phyloP scores from a whole-genome alignment of 306 rosid genomes.

The Malus sylvestris region DNA sequence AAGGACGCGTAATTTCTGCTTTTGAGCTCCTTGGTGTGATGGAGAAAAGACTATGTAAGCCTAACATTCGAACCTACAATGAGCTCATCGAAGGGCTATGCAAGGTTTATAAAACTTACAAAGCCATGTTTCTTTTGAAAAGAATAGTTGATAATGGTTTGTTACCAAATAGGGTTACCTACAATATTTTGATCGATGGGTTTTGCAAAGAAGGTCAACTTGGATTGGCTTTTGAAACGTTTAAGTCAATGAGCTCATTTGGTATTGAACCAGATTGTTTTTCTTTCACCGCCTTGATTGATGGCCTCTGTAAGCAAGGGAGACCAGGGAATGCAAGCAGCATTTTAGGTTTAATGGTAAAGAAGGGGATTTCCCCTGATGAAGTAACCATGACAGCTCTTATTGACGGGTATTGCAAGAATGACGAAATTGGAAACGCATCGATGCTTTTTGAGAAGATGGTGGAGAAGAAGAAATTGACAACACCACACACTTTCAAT shows the following conservation, averaged over 20 bases:
- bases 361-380: conserved; percentile 9
- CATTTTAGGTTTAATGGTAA: conserved; percentile 1
- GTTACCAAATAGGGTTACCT: background rate
- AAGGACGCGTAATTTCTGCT: background rate
- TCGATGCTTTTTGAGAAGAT: background rate
- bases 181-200: conserved; percentile 3
- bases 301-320: background rate
- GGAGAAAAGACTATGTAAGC: conserved; percentile 2
- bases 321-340: background rate
- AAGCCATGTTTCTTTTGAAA: conserved; percentile 6
- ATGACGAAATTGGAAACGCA: background rate
- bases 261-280: conserved; percentile 1
- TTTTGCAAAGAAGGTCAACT: conserved; percentile 6
- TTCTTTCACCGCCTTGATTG: background rate
- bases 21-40: conserved; percentile 8
- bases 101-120: background rate
- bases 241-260: background rate
- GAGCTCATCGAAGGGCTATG: conserved; percentile 5
- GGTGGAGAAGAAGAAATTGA: background rate
- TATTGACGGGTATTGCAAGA: conserved; percentile 5
- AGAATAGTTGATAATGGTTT: conserved; percentile 4
- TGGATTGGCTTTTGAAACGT: background rate
- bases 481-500: background rate
- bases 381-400: conserved; percentile 2
- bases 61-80: conserved; percentile 10